Evolutionary conservation across 78 protist genomes (phyloP).

Genomic region (Dictyostelium capitatum): DNA sequence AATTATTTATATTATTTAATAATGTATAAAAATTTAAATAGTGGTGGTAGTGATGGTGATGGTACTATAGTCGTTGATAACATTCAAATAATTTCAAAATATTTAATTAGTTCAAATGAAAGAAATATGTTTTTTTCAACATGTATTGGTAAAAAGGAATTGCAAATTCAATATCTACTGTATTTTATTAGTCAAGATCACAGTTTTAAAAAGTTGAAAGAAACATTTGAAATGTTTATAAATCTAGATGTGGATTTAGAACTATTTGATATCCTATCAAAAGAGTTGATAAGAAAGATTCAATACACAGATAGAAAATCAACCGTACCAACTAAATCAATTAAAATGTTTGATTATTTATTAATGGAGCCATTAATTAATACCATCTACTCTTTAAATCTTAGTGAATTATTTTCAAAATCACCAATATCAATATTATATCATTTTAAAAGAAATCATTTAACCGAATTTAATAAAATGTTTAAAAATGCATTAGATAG

Average conservation of each 20-base stretch:
- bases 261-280: background rate
- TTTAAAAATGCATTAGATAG: too few relatives aligned
- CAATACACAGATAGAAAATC: too few relatives aligned
- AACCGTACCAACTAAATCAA: background rate
- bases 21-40: background rate
- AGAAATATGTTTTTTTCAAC: background rate
- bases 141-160: background rate
- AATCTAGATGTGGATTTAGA: background rate
- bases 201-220: too few relatives aligned
- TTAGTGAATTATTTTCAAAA: too few relatives aligned
- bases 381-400: background rate
- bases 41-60: background rate
- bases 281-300: background rate
- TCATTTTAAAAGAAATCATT: background rate
- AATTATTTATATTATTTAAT: conserved; percentile 1
- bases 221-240: background rate
- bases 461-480: background rate
- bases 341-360: background rate
- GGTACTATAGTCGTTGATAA: background rate
- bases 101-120: background rate
- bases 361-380: background rate
- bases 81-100: background rate
- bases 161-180: background rate
- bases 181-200: background rate
- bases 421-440: background rate